These are phyloP conservation scores for Mycena citricolor DNA, from an alignment of 1,284 basidiomycete genomes.

Conservation along the genomic window DNA sequence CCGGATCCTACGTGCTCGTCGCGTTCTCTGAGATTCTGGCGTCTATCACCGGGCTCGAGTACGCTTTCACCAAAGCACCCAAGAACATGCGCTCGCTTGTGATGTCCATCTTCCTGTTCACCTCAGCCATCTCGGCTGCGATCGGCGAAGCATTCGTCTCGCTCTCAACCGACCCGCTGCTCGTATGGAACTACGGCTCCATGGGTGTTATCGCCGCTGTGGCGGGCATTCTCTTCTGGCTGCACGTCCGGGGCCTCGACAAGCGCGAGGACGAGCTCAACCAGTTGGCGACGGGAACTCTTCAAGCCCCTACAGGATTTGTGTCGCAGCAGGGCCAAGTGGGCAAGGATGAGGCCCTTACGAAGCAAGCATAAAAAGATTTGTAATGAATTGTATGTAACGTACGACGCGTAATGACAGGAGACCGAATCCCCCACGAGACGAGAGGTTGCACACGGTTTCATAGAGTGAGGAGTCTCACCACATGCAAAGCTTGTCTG, in stretches of 20 bases:
- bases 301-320: no score
- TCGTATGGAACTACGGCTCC: conserved; percentile 44
- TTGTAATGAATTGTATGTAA: no score
- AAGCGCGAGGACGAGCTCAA: conserved; percentile 61
- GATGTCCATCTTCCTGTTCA: conserved; percentile 75
- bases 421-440: no score
- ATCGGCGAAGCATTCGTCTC: conserved; percentile 67
- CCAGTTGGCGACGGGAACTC: conserved; percentile 41
- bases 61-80: conserved; percentile 87
- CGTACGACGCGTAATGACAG: no score
- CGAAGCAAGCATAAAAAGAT: no score
- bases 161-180: conserved; percentile 36
- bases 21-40: conserved; percentile 81
- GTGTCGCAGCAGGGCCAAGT: no score
- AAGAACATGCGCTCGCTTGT: conserved; percentile 81
- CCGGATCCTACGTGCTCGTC: conserved; percentile 68
- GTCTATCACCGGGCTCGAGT: conserved; percentile 83
- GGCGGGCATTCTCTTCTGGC: conserved; percentile 57
- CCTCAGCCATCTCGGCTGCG: conserved; percentile 61
- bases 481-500: no score
- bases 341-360: no score
- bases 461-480: no score
- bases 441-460: no score
- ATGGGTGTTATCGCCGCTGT: conserved; percentile 45
- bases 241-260: conserved; percentile 60